Evolutionary conservation across 768 basidiomycete genomes (phyloP).

Genomic region (Rhodotorula taiwanensis): DNA sequence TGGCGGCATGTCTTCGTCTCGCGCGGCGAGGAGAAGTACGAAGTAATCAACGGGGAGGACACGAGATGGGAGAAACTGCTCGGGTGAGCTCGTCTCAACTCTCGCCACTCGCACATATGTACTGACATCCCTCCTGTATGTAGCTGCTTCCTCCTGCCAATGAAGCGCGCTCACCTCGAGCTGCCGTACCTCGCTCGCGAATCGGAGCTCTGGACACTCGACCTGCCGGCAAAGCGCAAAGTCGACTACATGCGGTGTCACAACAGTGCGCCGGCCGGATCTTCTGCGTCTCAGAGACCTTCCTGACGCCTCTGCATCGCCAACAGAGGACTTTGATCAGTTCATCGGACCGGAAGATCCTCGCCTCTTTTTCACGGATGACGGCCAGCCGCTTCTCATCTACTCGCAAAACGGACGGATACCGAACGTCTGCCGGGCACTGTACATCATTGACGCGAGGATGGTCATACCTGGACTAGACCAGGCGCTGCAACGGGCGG

Average conservation of each 20-base stretch:
- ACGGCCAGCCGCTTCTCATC: slow-evolving; percentile 23
- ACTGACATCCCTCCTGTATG: neutral
- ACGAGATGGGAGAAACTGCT: slow-evolving; percentile 13
- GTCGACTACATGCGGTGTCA: slow-evolving; percentile 15
- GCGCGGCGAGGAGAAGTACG: slow-evolving; percentile 20
- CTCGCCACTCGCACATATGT: neutral
- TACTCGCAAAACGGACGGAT: slow-evolving; percentile 15
- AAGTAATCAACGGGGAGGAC: slow-evolving; percentile 21
- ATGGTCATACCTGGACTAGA: slow-evolving; percentile 21
- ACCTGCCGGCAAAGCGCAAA: slow-evolving; percentile 18
- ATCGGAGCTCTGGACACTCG: slow-evolving; percentile 20
- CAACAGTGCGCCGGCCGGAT: too few relatives aligned
- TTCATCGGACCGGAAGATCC: slow-evolving; percentile 29
- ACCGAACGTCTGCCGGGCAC: slow-evolving; percentile 21
- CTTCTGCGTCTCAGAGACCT: too few relatives aligned
- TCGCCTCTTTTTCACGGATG: slow-evolving; percentile 19
- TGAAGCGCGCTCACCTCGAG: slow-evolving; percentile 10
- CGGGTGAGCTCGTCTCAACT: slow-evolving; percentile 1
- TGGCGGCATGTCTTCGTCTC: slow-evolving; percentile 18
- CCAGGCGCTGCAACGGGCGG: slow-evolving; percentile 15
- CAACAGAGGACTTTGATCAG: slow-evolving; percentile 1
- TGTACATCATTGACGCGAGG: slow-evolving; percentile 22
- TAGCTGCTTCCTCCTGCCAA: slow-evolving; percentile 17
- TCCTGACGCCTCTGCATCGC: too few relatives aligned
- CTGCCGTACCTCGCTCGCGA: slow-evolving; percentile 24